phyloP scores from a whole-genome alignment of 768 basidiomycete genomes.

The Lenzites betulinus region DNA sequence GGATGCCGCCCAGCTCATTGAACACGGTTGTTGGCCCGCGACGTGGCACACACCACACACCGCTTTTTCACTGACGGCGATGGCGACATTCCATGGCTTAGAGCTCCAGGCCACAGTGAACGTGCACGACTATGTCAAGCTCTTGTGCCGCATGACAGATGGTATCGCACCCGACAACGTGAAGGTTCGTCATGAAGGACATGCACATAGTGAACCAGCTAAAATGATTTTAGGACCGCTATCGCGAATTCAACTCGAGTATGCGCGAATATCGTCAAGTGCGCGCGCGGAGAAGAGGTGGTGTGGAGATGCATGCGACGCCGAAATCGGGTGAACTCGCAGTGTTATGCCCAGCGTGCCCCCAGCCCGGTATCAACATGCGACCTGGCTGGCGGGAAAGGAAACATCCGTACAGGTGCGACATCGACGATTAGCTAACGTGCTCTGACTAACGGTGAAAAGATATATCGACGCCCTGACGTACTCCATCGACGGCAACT shows the following conservation, averaged over 20 bases:
- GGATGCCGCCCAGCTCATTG: background rate
- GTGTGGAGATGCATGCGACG: background rate
- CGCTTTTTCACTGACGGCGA: background rate
- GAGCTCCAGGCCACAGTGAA: slow-evolving; percentile 1
- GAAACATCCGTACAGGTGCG: background rate
- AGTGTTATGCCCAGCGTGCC: slow-evolving; percentile 29
- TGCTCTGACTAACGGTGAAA: too few relatives aligned
- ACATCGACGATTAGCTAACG: too few relatives aligned
- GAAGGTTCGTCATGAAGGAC: background rate
- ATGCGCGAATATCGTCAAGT: slow-evolving; percentile 1
- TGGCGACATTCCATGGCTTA: background rate
- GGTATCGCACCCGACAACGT: background rate
- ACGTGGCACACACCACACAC: slow-evolving; percentile 1
- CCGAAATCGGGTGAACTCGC: slow-evolving; percentile 14
- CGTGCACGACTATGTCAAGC: slow-evolving; percentile 2
- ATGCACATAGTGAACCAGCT: too few relatives aligned
- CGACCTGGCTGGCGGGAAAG: slow-evolving; percentile 20
- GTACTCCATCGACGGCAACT: slow-evolving; percentile 21
- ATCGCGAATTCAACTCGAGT: slow-evolving; percentile 1
- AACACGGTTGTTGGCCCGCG: background rate
- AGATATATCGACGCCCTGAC: slow-evolving; percentile 18
- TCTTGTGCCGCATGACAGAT: background rate
- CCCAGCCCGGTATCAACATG: slow-evolving; percentile 25
- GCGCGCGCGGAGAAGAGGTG: background rate
- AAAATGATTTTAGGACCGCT: background rate